phyloP scores from a whole-genome alignment of 352 stramenopile genomes.

The Globisporangium paroecandrum region DNA sequence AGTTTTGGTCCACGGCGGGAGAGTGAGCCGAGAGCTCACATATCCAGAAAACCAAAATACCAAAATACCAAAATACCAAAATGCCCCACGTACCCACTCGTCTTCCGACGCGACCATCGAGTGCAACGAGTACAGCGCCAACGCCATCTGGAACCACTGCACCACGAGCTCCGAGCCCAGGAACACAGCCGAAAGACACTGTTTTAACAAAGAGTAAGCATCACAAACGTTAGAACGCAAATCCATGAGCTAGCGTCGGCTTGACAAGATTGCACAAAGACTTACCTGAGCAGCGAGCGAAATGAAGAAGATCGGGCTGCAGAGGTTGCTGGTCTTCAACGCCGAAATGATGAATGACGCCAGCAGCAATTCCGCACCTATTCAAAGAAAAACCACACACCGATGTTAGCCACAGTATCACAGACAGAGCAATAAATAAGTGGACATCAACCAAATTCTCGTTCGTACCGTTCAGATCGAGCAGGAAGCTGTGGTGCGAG shows the following conservation, averaged over 20 bases:
- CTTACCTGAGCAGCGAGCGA: conserved; percentile 74
- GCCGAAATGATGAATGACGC: conserved; percentile 85
- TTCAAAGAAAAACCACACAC: neutral
- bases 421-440: neutral
- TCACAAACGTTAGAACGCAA: neutral
- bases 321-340: conserved; percentile 83
- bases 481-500: conserved; percentile 85
- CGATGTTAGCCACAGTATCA: neutral
- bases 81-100: conserved; percentile 52
- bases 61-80: neutral
- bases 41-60: neutral
- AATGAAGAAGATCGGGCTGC: conserved; percentile 79
- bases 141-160: conserved; percentile 78
- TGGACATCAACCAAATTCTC: neutral
- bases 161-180: conserved; percentile 77
- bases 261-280: neutral
- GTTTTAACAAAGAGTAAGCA: neutral
- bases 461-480: conserved; percentile 81
- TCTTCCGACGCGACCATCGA: conserved; percentile 71
- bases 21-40: neutral
- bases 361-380: conserved; percentile 77
- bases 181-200: conserved; percentile 82
- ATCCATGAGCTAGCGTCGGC: neutral
- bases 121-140: conserved; percentile 84
- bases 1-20: no score